These are phyloP conservation scores for Symbiodinium pilosum DNA, from an alignment of 73 alveolate genomes.

Conservation along the genomic window DNA sequence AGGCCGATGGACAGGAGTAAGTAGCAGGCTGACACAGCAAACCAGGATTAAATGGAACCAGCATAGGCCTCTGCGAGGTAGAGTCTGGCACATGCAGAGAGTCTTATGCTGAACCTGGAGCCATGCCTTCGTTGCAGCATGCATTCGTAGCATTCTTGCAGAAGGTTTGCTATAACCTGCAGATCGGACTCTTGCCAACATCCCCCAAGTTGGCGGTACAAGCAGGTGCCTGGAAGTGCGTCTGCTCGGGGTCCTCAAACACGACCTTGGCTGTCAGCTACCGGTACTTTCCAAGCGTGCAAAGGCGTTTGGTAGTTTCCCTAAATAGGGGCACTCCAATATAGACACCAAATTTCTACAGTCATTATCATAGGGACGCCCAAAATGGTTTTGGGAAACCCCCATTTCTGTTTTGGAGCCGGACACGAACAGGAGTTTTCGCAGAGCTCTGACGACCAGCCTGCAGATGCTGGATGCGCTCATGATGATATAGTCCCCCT, in stretches of 20 bases:
- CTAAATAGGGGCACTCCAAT: neutral
- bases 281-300: too few species aligned
- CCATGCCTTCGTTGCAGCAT: constrained; percentile 46
- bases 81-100: neutral
- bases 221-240: constrained; percentile 1
- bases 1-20: neutral
- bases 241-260: constrained; percentile 39
- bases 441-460: neutral
- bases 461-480: too few species aligned
- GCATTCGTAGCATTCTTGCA: constrained; percentile 33
- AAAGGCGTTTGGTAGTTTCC: neutral
- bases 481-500: too few species aligned
- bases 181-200: too few species aligned
- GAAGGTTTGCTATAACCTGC: constrained; percentile 21
- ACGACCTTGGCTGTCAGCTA: neutral
- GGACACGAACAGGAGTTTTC: neutral
- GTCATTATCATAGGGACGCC: too few species aligned
- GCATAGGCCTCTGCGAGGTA: constrained; percentile 26
- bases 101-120: neutral
- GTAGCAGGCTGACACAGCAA: constrained; percentile 12
- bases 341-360: too few species aligned
- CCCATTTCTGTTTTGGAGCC: too few species aligned
- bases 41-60: constrained; percentile 54
- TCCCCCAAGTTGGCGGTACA: neutral
- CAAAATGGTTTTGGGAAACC: too few species aligned